Conservation (phyloP, 2,329 filamentous ascomycete genomes). For the Purpureocillium lavendulum region DNA sequence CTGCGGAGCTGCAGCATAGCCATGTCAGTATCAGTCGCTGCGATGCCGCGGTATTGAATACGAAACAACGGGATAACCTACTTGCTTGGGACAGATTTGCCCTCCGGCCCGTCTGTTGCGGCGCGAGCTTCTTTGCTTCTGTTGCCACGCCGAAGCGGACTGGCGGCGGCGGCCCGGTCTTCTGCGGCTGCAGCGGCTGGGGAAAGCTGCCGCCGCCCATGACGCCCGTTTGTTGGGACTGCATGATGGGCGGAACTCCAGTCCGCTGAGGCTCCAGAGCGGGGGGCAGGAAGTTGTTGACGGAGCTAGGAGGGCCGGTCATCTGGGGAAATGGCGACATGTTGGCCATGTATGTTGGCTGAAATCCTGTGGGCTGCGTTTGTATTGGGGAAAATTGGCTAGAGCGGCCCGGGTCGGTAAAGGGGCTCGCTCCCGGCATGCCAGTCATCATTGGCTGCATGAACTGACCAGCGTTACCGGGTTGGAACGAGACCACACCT, state of each 20-base stretch:
- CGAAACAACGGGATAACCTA: constrained; percentile 47
- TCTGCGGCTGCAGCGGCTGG: constrained; percentile 37
- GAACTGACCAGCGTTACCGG: constrained; percentile 21
- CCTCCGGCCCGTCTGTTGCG: constrained; percentile 81
- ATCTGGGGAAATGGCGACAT: constrained; percentile 24
- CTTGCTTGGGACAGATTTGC: constrained; percentile 92
- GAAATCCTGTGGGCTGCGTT: constrained; percentile 58
- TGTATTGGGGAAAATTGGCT: constrained; percentile 41
- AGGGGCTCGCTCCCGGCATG: constrained; percentile 28
- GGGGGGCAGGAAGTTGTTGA: constrained; percentile 52
- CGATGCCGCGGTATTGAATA: too few relatives aligned
- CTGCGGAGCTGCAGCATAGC: constrained; percentile 32
- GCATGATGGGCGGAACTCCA: constrained; percentile 34
- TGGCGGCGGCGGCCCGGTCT: constrained; percentile 65
- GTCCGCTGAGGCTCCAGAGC: constrained; percentile 54
- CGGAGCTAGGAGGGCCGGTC: constrained; percentile 27
- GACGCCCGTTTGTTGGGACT: constrained; percentile 40
- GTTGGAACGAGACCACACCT: constrained; percentile 28
- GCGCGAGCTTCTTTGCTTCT: constrained; percentile 65
- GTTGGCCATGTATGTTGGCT: too few relatives aligned
- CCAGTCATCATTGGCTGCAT: constrained; percentile 45
- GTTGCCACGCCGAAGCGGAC: constrained; percentile 78
- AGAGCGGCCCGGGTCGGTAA: constrained; percentile 26
- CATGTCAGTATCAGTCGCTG: too few relatives aligned
- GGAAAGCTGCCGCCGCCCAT: constrained; percentile 44